Conservation (phyloP, 805 yeast genomes). For the Zygosaccharomyces bisporus region DNA sequence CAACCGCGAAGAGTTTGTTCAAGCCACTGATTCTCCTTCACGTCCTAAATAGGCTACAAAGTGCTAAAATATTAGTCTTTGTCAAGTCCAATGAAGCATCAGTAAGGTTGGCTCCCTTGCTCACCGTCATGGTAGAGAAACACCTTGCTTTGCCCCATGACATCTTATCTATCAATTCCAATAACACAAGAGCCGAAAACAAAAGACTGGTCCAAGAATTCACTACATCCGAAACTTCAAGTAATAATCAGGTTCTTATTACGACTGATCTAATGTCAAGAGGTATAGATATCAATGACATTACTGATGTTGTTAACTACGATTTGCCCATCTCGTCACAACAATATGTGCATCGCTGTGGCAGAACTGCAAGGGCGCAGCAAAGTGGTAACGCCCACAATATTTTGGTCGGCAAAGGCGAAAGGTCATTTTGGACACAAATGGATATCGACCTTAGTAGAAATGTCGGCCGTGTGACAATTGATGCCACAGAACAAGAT, state of each 20-base stretch:
- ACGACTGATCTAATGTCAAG: constrained; percentile 95
- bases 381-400: constrained; percentile 71
- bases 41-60: constrained; percentile 38
- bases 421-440: constrained; percentile 57
- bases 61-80: constrained; percentile 28
- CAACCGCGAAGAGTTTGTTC: constrained; percentile 41
- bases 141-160: constrained; percentile 9
- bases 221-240: constrained; percentile 45
- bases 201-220: constrained; percentile 58
- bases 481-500: constrained; percentile 20
- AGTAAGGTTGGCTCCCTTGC: constrained; percentile 65
- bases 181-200: constrained; percentile 52
- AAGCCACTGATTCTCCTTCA: constrained; percentile 75
- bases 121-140: constrained; percentile 20
- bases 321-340: constrained; percentile 85
- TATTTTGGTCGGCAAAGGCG: constrained; percentile 74
- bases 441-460: constrained; percentile 52
- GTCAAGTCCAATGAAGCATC: constrained; percentile 68
- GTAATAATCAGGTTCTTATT: constrained; percentile 41
- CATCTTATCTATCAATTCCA: constrained; percentile 53
- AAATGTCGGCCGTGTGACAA: constrained; percentile 35
- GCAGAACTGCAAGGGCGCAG: constrained; percentile 95
- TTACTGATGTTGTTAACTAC: constrained; percentile 79
- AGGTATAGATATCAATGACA: constrained; percentile 77
- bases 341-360: constrained; percentile 93